phyloP scores from a whole-genome alignment of 2,329 filamentous ascomycete genomes.

The Monilinia vaccinii-corymbosi region DNA sequence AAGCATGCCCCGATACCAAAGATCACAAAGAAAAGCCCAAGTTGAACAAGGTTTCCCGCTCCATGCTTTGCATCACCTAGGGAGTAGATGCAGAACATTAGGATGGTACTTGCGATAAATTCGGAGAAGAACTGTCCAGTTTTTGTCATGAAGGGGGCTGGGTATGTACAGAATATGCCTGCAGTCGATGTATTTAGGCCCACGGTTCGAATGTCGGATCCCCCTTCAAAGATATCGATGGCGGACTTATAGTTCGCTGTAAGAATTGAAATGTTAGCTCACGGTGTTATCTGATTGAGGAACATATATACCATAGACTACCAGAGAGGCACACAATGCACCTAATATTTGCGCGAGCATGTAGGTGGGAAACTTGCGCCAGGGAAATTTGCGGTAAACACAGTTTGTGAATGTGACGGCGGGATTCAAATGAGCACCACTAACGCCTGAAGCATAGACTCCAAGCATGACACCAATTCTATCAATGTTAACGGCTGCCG shows the following conservation, averaged over 20 bases:
- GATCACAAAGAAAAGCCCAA: slow-evolving; percentile 62
- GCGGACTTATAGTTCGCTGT: slow-evolving; percentile 54
- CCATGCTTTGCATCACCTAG: slow-evolving; percentile 45
- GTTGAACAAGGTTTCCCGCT: slow-evolving; percentile 46
- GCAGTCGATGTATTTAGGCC: slow-evolving; percentile 41
- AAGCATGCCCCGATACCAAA: slow-evolving; percentile 68
- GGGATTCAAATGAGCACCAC: slow-evolving; percentile 60
- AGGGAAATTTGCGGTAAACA: slow-evolving; percentile 58
- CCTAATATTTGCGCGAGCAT: slow-evolving; percentile 56
- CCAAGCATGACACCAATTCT: slow-evolving; percentile 63
- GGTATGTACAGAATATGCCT: slow-evolving; percentile 68
- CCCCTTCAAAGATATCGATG: slow-evolving; percentile 59
- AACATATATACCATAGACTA: slow-evolving; percentile 29
- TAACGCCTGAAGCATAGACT: slow-evolving; percentile 54
- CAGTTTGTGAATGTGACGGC: slow-evolving; percentile 56
- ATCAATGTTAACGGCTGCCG: slow-evolving; percentile 10
- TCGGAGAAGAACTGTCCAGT: slow-evolving; percentile 65
- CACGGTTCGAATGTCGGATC: slow-evolving; percentile 51
- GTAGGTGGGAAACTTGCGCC: slow-evolving; percentile 61
- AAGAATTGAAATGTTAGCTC: not conserved
- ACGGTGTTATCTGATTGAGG: too few relatives aligned
- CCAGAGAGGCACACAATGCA: slow-evolving; percentile 51
- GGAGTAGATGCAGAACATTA: slow-evolving; percentile 66
- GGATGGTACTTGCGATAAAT: slow-evolving; percentile 55
- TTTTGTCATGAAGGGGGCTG: slow-evolving; percentile 51